Evolutionary conservation across 768 basidiomycete species (phyloP), one percentile per base, ranked within the genome.

Genomic region (Auriscalpium vulgare): DNA sequence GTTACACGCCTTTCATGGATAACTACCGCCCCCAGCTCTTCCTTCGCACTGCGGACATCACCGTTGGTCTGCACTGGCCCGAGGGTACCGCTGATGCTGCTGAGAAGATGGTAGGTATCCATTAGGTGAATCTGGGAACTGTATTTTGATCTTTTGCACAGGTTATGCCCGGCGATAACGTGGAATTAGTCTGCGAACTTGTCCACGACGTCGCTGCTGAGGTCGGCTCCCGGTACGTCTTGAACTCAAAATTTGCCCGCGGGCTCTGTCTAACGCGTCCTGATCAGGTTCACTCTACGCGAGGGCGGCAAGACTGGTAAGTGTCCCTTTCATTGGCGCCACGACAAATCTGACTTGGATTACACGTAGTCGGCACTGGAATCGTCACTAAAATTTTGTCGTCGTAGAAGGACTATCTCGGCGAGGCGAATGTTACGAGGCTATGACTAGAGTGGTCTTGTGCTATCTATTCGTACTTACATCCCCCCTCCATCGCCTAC

Each of bases 161-260:
- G 85, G 85, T 97, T 63, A 95, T 97, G 91, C 95, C 95, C 50
- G 95, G 95, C 59, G 95, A 98, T 75, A 95, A 95, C 65, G 86
- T 98, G 53, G 94, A 97, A 73, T 85, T 98, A 77, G 78, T 91
- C 54, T 91, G 90, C 68, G 75, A 81, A 29, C 80, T 97, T 38
- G 79, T 86, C 23, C 84, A 85, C 64, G 91, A 95, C 66, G 85
- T 97, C 59, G 93, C 93, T 21, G 80, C 89, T 45, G 95, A 97
- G 72, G 79, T 84, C 60, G 93, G 95, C 52, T 85, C 87, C 57
- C 83, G 94, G 84, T 76, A 62, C 62, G 66, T 62, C 29, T 36
- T 47, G 47, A 37, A 11, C 10, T 4, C 14, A 10, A 44, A 19
- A 34, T 21, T 38, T 29, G 37, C 29, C 38, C 40, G 13, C n/a